Conservation (phyloP, 257 asterid genomes). For the Verbascum thapsus region DNA sequence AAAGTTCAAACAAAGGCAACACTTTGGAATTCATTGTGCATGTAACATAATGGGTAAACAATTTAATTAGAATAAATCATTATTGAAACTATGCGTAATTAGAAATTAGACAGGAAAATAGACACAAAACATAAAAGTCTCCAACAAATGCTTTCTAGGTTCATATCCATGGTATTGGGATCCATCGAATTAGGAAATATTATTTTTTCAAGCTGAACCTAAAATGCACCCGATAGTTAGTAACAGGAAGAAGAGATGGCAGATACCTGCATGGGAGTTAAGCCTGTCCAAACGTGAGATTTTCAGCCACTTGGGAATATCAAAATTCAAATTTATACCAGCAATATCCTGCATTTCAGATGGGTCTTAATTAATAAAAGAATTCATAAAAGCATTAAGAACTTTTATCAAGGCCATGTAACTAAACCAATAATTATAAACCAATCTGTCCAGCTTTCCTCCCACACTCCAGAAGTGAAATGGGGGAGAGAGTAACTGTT, state of each 20-base stretch:
- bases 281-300: conserved; percentile 72
- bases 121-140: conserved; percentile 11
- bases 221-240: conserved; percentile 25
- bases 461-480: too few relatives aligned
- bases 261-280: conserved; percentile 82
- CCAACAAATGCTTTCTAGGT: not conserved
- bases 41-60: not conserved
- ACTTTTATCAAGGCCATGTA: conserved; percentile 15
- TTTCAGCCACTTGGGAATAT: conserved; percentile 82
- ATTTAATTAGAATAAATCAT: conserved; percentile 7
- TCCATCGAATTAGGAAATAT: not conserved
- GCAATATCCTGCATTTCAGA: conserved; percentile 72
- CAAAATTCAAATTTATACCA: conserved; percentile 87
- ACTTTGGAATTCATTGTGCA: not conserved
- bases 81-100: not conserved
- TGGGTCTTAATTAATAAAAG: conserved; percentile 13
- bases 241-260: conserved; percentile 27
- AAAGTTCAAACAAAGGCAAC: too few relatives aligned
- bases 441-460: too few relatives aligned
- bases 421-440: too few relatives aligned
- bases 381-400: not conserved
- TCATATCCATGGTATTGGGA: conserved; percentile 10
- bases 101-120: conserved; percentile 7
- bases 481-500: too few relatives aligned
- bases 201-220: conserved; percentile 15